Base-by-base conservation (phyloP, 192 early-diverging fungal genomes). In the Pilaira anomala region DNA sequence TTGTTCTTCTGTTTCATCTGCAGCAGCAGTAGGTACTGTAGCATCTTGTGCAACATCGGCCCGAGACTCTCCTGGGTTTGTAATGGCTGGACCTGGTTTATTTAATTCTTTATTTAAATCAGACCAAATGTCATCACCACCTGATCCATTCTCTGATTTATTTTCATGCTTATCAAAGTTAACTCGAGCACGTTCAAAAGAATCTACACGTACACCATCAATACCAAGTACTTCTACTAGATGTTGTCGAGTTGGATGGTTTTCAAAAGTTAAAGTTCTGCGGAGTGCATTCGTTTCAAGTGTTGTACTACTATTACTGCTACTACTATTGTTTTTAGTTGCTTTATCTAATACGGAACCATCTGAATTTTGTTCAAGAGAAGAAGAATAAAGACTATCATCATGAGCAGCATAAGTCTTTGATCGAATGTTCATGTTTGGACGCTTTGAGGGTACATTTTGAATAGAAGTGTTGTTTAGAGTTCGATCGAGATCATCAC, bases 211-310 rank as follows among this genome's bases (percentile, higher is more conserved):
- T 3, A 48, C 12, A 14, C 68, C 69, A 45, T 76, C 68, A 56
- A 70, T 76, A 0, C 65, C 62, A 9, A 71, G 49, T 0, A 76
- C 65, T 42, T 76, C 74, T 3, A 76, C 68, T n/a, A 65, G 39
- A 57, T 75, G 73, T 3, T 65, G 67, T 13, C 59, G 62, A 14
- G 0, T 28, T 21, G 30, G 30, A 19, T 4, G 28, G 12, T 30
- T 2, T 19, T 11, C 53, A 29, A 2, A 5, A 8, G 44, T 46
- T 14, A 46, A 16, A 0, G 44, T 46, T 19, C 16, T 46, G 18
- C 44, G 44, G 44, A 46, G 44, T n/a, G 33, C 33, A 9, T 3
- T 36, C 33, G 11, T 36, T 36, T 3, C 1, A 9, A 9, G 4
- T 28, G 16, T 14, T 16, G 51, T 52, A 18, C 28, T 55, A 36